Conservation (phyloP, 495 filamentous ascomycete genomes). For the Sphaerosporella brunnea region DNA sequence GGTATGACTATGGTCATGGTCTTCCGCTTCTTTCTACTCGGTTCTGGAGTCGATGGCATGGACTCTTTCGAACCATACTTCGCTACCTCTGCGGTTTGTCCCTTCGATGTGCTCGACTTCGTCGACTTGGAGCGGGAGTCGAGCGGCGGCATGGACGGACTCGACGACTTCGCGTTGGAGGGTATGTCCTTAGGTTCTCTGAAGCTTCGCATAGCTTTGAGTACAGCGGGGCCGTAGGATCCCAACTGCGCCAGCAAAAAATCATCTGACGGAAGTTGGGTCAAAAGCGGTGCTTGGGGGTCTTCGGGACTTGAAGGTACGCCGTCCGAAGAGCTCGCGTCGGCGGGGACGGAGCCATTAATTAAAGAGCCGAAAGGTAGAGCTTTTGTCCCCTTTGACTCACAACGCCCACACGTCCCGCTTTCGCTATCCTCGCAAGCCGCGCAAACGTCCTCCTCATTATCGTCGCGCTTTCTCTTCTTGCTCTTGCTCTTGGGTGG, state of each 20-base stretch:
- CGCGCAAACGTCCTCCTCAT: too few species aligned
- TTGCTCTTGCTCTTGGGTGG: slow-evolving; percentile 1
- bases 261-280: neutral
- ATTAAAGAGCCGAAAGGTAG: neutral
- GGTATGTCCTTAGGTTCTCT: neutral
- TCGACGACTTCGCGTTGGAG: neutral
- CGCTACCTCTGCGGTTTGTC: neutral
- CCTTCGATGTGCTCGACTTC: neutral
- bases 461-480: neutral
- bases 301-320: neutral
- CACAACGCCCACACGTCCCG: neutral
- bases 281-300: neutral
- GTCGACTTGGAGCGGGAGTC: neutral
- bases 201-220: neutral
- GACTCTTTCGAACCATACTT: neutral
- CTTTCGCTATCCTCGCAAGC: too few species aligned
- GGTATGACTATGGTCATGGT: neutral
- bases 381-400: neutral
- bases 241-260: neutral
- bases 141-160: neutral
- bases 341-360: neutral
- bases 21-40: neutral
- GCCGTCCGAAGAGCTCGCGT: neutral
- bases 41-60: neutral
- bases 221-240: neutral